Evolutionary conservation across 176 grass and related monocot genomes (phyloP), one percentile per base, ranked within the genome.

Genomic region (Bothriochloa decipiens): DNA sequence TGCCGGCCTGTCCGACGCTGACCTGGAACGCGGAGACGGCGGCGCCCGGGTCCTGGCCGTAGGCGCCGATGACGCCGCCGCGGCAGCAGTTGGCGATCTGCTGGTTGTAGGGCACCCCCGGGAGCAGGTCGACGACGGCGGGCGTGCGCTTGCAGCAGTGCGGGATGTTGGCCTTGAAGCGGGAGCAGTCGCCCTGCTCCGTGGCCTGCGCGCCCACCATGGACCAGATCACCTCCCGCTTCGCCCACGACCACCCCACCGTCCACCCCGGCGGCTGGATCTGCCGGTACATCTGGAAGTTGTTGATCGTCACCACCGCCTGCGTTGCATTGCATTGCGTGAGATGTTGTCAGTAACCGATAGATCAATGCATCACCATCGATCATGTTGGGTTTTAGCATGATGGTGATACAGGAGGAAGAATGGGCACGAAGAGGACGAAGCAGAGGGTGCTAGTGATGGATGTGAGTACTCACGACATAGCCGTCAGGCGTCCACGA

Each of bases 51-150:
- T 92, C 91, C 78, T 96, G 96, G 29, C 91, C 90, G 61, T 91
- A 96, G 25, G 93, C 85, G 5, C 65, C 25, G 42, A 99, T 7
- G 43, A 94, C 88, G 52, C 96, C 91, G 27, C 93, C 93, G 11
- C 88, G 86, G 91, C 96, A 99, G 87, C 93, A 99, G 85, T 96
- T 99, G 36, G 93, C 91, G 72, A 96, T 92, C 88, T 99, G 96
- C 86, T 96, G 93, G 87, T 99, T 99, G 88, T 96, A 99, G 1
- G 93, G 96, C 12, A 91, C 93, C 42, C 96, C 96, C 0, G 93
- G 96, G 16, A 99, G 93, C 3, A 99, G 75, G 85, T 99, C 96
- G 52, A 99, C 93, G 22, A 96, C 76, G 70, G 88, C 39, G 3
- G 91, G 93, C 1, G 93, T 92, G 81, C 77, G 86, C 85, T 82